Percentiles rank a stretch among this genome's conserved stretches.
phyloP scores from a whole-genome alignment of 2,329 filamentous ascomycete genomes.

The Hypoxylon sp. region DNA sequence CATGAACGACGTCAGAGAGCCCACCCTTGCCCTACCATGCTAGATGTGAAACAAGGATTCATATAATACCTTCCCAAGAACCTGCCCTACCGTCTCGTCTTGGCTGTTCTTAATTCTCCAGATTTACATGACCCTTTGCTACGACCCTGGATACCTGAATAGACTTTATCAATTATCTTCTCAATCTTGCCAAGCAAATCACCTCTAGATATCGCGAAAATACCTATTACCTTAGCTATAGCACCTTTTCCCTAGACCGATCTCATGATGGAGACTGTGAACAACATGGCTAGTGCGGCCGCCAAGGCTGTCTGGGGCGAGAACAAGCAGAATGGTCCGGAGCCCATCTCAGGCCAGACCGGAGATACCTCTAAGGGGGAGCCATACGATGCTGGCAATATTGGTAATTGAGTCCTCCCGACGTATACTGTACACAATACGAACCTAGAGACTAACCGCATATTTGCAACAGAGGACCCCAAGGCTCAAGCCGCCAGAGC shows the following conservation, averaged over 20 bases:
- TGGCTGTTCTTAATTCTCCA: constrained; percentile 34
- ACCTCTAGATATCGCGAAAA: constrained; percentile 3
- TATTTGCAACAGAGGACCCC: constrained; percentile 27
- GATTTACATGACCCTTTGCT: constrained; percentile 25
- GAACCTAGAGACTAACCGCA: constrained; percentile 13
- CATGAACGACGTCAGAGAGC: constrained; percentile 40
- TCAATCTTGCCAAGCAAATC: constrained; percentile 27
- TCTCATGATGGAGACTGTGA: constrained; percentile 72
- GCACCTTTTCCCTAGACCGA: neutral
- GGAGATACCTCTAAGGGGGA: constrained; percentile 76
- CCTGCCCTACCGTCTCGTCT: constrained; percentile 11
- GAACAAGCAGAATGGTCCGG: constrained; percentile 57
- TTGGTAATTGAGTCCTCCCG: constrained; percentile 59
- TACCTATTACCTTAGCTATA: constrained; percentile 8
- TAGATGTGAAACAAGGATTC: constrained; percentile 22
- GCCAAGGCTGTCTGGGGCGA: constrained; percentile 64
- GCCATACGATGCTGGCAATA: constrained; percentile 84
- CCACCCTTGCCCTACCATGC: constrained; percentile 7
- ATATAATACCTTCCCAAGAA: constrained; percentile 28
- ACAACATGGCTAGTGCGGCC: constrained; percentile 64
- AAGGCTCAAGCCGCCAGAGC: constrained; percentile 32
- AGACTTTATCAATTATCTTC: constrained; percentile 7
- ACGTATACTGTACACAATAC: constrained; percentile 7
- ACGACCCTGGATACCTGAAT: constrained; percentile 18
- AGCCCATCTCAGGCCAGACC: constrained; percentile 78